Evolutionary conservation across 2,329 filamentous ascomycete species (phyloP).

Genomic region (Nigrospora osmanthi): DNA sequence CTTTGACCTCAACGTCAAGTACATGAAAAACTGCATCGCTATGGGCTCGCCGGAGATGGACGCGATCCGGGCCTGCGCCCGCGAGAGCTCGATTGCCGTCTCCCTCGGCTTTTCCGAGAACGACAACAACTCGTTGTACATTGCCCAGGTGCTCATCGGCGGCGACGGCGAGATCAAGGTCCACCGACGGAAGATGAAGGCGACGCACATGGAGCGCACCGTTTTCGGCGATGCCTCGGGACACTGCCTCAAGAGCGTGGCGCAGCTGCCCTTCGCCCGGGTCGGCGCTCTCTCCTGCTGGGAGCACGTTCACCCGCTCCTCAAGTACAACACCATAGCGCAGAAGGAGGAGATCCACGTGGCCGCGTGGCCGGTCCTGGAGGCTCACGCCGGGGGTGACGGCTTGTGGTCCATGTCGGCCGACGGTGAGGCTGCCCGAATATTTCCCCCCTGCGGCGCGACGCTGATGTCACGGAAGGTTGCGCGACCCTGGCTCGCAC

Average conservation of each 20-base stretch:
- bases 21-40: conserved; percentile 23
- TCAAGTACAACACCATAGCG: conserved; percentile 35
- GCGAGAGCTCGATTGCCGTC: conserved; percentile 29
- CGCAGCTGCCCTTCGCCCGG: conserved; percentile 14
- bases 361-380: conserved; percentile 34
- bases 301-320: conserved; percentile 42
- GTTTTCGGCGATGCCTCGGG: conserved; percentile 38
- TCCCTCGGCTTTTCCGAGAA: conserved; percentile 35
- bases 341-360: conserved; percentile 40
- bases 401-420: conserved; percentile 22
- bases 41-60: conserved; percentile 26
- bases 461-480: conserved; percentile 8
- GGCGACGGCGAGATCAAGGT: conserved; percentile 28
- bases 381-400: conserved; percentile 7
- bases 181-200: conserved; percentile 41
- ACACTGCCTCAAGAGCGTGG: conserved; percentile 28
- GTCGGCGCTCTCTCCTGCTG: conserved; percentile 40
- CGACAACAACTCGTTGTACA: conserved; percentile 29
- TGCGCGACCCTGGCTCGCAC: conserved; percentile 38
- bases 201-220: conserved; percentile 44
- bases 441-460: too few relatives aligned
- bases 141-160: conserved; percentile 35
- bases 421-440: conserved; percentile 12
- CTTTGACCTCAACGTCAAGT: conserved; percentile 17
- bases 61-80: conserved; percentile 22